phyloP scores from a whole-genome alignment of 768 basidiomycete genomes.

The Udeniomyces megalosporus region DNA sequence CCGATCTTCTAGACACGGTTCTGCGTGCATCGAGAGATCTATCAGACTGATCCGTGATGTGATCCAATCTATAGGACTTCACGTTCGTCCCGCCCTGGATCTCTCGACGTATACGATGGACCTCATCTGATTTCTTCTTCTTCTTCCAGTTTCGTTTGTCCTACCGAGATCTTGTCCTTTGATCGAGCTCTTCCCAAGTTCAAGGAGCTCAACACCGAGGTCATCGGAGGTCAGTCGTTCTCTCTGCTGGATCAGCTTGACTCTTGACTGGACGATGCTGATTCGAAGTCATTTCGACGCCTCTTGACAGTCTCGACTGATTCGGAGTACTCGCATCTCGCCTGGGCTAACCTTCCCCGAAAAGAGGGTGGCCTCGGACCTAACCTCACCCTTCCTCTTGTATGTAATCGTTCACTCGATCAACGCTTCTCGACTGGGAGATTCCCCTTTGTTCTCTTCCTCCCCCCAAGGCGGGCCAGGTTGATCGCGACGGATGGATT shows the following conservation, averaged over 20 bases:
- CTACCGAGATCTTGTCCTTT: slow-evolving; percentile 89
- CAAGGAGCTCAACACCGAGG: slow-evolving; percentile 51
- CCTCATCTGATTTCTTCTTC: background rate
- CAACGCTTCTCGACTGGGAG: background rate
- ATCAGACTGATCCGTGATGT: too few relatives aligned
- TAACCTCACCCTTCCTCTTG: slow-evolving; percentile 56
- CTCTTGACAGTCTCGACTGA: slow-evolving; percentile 62
- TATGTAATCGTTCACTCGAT: background rate
- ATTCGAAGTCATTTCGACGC: too few relatives aligned
- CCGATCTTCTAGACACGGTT: background rate
- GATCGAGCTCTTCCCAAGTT: slow-evolving; percentile 69
- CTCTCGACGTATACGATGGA: background rate
- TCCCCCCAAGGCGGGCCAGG: too few relatives aligned
- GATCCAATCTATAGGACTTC: background rate
- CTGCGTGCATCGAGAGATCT: too few relatives aligned
- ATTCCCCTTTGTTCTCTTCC: background rate
- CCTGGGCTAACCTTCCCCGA: slow-evolving; percentile 67
- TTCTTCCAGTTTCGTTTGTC: slow-evolving; percentile 40
- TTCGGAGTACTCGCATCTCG: slow-evolving; percentile 65
- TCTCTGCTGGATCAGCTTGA: too few relatives aligned
- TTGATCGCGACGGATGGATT: too few relatives aligned
- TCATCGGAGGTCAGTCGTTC: slow-evolving; percentile 41
- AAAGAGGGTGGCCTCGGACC: slow-evolving; percentile 81
- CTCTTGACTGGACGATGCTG: too few relatives aligned
- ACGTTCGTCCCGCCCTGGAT: background rate